phyloP scores from a whole-genome alignment of 2,329 filamentous ascomycete genomes.

The Neocatenulostroma microsporum region DNA sequence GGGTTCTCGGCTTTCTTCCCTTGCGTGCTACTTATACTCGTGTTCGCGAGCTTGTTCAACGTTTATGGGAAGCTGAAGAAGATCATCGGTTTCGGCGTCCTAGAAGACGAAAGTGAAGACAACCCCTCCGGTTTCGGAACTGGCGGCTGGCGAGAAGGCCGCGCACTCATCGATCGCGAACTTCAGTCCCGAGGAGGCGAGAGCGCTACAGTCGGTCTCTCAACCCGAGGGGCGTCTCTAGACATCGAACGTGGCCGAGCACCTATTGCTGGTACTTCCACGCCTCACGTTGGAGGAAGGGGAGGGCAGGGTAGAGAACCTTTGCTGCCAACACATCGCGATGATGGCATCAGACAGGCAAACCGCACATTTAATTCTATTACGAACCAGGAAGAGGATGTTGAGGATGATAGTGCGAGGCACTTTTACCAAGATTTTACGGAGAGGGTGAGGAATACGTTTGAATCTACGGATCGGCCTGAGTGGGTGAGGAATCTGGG shows the following conservation, averaged over 20 bases:
- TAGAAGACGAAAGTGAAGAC: constrained; percentile 66
- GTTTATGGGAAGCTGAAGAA: constrained; percentile 76
- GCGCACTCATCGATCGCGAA: constrained; percentile 83
- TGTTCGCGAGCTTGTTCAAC: constrained; percentile 78
- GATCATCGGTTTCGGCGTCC: constrained; percentile 68
- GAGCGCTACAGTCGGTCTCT: constrained; percentile 27
- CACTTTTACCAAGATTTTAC: constrained; percentile 78
- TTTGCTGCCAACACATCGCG: constrained; percentile 7
- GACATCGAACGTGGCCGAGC: constrained; percentile 22
- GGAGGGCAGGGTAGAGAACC: constrained; percentile 6
- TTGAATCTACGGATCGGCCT: constrained; percentile 74
- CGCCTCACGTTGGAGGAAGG: constrained; percentile 3
- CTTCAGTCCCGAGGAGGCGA: constrained; percentile 33
- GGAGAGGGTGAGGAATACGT: constrained; percentile 82
- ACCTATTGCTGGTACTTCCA: constrained; percentile 6
- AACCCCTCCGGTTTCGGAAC: constrained; percentile 60
- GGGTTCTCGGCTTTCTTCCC: constrained; percentile 88
- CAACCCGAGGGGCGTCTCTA: constrained; percentile 21
- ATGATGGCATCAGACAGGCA: constrained; percentile 20
- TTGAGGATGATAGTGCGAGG: constrained; percentile 54
- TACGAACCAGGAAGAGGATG: constrained; percentile 42
- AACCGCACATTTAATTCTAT: constrained; percentile 26
- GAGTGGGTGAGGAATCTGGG: constrained; percentile 50
- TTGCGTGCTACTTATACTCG: constrained; percentile 75
- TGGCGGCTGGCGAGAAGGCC: constrained; percentile 84